These are phyloP conservation scores for Calonectria multiphialidica DNA, from an alignment of 2,329 filamentous ascomycete genomes.

Conservation along the genomic window DNA sequence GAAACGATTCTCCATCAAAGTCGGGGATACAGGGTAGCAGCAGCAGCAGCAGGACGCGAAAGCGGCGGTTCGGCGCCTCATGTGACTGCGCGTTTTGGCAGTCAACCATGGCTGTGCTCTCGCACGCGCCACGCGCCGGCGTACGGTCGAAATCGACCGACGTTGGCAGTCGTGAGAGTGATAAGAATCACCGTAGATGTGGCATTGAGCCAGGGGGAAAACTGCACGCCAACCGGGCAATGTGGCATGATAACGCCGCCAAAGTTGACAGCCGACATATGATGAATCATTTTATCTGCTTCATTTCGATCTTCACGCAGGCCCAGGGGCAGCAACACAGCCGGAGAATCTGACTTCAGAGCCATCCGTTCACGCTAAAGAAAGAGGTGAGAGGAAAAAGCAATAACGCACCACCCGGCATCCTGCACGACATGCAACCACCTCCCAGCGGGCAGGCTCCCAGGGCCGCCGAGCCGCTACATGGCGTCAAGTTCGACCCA, in stretches of 20 bases:
- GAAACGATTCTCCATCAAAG: neutral
- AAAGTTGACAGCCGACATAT: neutral
- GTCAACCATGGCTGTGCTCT: conserved; percentile 29
- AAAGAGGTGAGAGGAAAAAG: neutral
- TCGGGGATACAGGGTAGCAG: conserved; percentile 10
- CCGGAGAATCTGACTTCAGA: neutral
- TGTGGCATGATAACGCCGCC: neutral
- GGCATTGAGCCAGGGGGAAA: neutral
- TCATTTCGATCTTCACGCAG: neutral
- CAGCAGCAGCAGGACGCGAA: neutral
- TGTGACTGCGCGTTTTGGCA: conserved; percentile 43
- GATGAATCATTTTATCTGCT: neutral
- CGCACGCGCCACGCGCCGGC: conserved; percentile 35
- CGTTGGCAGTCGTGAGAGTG: neutral
- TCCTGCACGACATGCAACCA: conserved; percentile 4
- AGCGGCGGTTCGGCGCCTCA: conserved; percentile 27
- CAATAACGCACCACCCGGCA: conserved; percentile 11
- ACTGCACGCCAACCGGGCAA: neutral
- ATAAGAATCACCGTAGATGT: neutral
- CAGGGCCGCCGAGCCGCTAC: conserved; percentile 55
- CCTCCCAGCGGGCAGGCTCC: conserved; percentile 32
- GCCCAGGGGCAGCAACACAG: neutral
- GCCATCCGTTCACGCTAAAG: conserved; percentile 2
- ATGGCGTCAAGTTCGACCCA: conserved; percentile 67
- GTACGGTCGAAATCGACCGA: neutral